These are phyloP conservation scores for Yamadazyma dendronema DNA, from an alignment of 1,139 yeast genomes.

Conservation along the genomic window DNA sequence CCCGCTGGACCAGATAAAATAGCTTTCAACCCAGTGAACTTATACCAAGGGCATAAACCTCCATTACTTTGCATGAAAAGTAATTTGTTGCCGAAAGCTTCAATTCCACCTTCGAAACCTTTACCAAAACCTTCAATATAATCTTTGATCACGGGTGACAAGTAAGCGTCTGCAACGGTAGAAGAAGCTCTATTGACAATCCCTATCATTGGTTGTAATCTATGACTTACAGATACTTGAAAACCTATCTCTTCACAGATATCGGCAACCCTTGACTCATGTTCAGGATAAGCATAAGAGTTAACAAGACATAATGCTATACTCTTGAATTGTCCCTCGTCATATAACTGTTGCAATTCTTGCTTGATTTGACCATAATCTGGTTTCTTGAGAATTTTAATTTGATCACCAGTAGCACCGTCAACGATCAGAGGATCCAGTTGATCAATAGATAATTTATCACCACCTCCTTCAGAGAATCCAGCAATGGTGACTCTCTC, in stretches of 20 bases:
- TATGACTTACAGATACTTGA: slow-evolving; percentile 39
- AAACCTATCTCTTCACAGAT: slow-evolving; percentile 39
- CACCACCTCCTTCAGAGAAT: slow-evolving; percentile 45
- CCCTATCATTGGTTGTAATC: slow-evolving; percentile 46
- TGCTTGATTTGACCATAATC: slow-evolving; percentile 24
- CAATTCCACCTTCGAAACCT: slow-evolving; percentile 45
- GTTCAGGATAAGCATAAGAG: slow-evolving; percentile 41
- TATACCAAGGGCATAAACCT: slow-evolving; percentile 49
- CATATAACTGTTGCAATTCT: slow-evolving; percentile 25
- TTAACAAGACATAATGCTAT: slow-evolving; percentile 42
- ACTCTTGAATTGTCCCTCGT: slow-evolving; percentile 27
- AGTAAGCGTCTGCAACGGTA: slow-evolving; percentile 46
- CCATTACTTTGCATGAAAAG: slow-evolving; percentile 51
- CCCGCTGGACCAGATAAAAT: slow-evolving; percentile 52
- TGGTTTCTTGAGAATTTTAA: slow-evolving; percentile 32
- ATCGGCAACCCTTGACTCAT: slow-evolving; percentile 35
- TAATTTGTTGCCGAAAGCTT: slow-evolving; percentile 41
- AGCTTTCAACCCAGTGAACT: slow-evolving; percentile 47
- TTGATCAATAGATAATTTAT: slow-evolving; percentile 19
- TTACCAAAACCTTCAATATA: slow-evolving; percentile 38
- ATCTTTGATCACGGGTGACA: slow-evolving; percentile 36
- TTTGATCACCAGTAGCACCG: slow-evolving; percentile 38
- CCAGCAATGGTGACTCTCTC: slow-evolving; percentile 42
- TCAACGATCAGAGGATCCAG: slow-evolving; percentile 24
- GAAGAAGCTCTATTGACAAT: slow-evolving; percentile 44